Base-by-base conservation (phyloP, 768 basidiomycete species). In the Phanerodontia chrysosporium region DNA sequence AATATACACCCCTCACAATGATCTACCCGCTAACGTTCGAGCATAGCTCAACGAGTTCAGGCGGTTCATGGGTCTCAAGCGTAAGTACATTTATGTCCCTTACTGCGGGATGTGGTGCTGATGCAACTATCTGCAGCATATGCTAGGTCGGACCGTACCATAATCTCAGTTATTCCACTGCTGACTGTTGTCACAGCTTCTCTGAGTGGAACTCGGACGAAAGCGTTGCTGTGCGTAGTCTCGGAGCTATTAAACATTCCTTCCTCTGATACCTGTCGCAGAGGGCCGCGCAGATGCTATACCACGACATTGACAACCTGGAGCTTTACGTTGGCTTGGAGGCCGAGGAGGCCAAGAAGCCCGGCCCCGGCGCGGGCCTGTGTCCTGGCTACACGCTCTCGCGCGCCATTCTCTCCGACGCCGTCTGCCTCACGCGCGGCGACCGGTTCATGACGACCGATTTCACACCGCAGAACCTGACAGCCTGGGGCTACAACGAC, bases 381-480 rank as follows among this genome's bases (percentile, higher is more conserved):
- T 92, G 90, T 69, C 90, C 90, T 4, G 89, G 90, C 27, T 92
- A 85, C 73, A 92, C 92, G 4, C 87, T 90, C 62, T 90, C 90
- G 7, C 79, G 92, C 45, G 88, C 90, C n/a, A 93, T 95, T 62
- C 76, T 95, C 14, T 78, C 85, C 12, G 90, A 92, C 67, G 90
- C 90, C 1, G 85, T 92, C 35, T 83, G 79, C 61, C 75, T 93
- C 58, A 83, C 81, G 29, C 83, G 91, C 30, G 69, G 92, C 7
- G 92, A 94, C 68, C 82, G 88, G 5, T 92, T 89, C 74, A 72
- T 90, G 62, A 92, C 91, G 0, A 78, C 79, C 9, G 89, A 92
- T 45, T 85, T 84, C 65, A 92, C 89, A 8, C 89, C 90, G 10
- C 78, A 75, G 65, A 92, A 90, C 69, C 72, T 90, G 10, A 92